Conservation (phyloP, 148 eudicot species). For the Rhododendron vialii region DNA sequence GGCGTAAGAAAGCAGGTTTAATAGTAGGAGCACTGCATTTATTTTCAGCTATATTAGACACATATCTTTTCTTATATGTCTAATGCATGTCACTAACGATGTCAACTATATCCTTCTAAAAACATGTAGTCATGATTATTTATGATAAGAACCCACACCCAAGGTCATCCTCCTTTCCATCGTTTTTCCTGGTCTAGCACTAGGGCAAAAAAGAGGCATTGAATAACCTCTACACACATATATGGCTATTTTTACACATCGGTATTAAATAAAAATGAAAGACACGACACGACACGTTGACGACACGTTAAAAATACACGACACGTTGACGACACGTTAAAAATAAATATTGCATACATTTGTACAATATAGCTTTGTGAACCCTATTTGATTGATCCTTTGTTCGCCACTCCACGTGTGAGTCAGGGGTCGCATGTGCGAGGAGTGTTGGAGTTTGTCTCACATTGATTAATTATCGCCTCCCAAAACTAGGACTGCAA, state of each 20-base stretch:
- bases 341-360: not conserved
- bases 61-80: not conserved
- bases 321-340: not conserved
- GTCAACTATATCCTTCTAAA: not conserved
- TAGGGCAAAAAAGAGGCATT: not conserved
- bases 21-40: not conserved
- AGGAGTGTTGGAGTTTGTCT: not conserved
- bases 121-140: not conserved
- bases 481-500: not conserved
- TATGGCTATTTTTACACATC: not conserved
- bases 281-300: not conserved
- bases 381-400: not conserved
- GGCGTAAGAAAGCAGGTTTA: not conserved
- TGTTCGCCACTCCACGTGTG: not conserved
- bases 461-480: not conserved
- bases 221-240: not conserved
- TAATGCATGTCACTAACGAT: not conserved
- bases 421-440: not conserved
- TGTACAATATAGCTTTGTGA: not conserved
- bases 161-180: not conserved
- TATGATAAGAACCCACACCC: not conserved
- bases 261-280: not conserved
- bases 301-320: not conserved
- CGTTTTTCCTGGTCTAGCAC: not conserved
- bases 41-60: not conserved